phyloP scores from a whole-genome alignment of 2,329 filamentous ascomycete species.

The Pseudopithomyces chartarum region DNA sequence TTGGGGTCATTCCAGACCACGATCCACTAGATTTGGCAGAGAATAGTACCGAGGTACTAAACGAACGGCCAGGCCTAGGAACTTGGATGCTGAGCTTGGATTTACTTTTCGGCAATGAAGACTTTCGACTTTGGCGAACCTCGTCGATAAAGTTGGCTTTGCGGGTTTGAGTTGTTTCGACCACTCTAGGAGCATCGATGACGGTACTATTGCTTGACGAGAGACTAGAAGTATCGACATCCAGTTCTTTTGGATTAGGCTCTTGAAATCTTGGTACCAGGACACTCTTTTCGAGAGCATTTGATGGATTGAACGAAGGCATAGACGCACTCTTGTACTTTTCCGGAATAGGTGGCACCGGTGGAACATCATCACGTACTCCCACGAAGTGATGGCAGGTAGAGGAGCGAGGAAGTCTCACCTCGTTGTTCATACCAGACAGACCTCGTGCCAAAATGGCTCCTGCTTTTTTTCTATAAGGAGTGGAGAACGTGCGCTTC shows the following conservation, averaged over 20 bases:
- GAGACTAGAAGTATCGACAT: not conserved
- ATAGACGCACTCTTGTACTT: conserved; percentile 25
- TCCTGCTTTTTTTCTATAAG: conserved; percentile 24
- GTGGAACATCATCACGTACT: conserved; percentile 20
- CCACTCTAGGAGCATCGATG: not conserved
- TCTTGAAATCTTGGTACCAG: too few relatives aligned
- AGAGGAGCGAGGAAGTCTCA: conserved; percentile 38
- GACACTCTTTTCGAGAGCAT: not conserved
- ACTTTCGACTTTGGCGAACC: not conserved
- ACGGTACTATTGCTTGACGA: not conserved
- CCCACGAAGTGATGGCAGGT: conserved; percentile 32
- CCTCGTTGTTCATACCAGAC: conserved; percentile 32
- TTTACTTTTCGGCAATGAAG: not conserved
- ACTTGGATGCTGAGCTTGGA: not conserved
- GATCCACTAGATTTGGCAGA: not conserved
- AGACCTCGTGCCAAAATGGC: conserved; percentile 28
- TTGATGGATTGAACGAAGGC: conserved; percentile 7
- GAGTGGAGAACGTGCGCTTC: conserved; percentile 26
- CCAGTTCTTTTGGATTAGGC: not conserved
- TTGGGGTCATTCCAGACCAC: not conserved
- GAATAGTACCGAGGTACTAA: not conserved
- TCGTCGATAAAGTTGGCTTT: not conserved
- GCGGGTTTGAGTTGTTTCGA: not conserved
- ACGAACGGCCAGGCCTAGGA: not conserved
- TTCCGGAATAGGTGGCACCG: conserved; percentile 31